Evolutionary conservation across 768 basidiomycete genomes (phyloP).

Genomic region (Suillus subluteus): DNA sequence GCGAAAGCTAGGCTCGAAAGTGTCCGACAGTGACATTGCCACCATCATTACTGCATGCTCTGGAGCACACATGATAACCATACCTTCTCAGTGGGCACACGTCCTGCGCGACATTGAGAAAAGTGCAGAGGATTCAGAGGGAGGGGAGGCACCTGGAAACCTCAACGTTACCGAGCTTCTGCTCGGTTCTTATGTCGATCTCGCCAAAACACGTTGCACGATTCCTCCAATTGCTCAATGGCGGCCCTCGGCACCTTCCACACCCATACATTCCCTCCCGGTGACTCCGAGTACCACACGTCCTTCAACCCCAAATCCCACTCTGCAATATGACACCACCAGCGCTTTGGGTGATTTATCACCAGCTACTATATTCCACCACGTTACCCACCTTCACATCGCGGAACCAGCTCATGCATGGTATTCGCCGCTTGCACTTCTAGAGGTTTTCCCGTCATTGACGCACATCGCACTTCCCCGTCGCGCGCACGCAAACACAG

Average conservation of each 20-base stretch:
- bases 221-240: conserved; percentile 11
- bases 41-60: conserved; percentile 37
- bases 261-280: conserved; percentile 2
- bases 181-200: conserved; percentile 15
- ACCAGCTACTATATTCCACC: neutral
- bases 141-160: neutral
- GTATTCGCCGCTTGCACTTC: conserved; percentile 20
- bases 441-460: conserved; percentile 34
- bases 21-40: conserved; percentile 26
- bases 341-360: neutral
- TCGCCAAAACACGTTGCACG: neutral
- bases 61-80: conserved; percentile 34
- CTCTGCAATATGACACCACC: neutral
- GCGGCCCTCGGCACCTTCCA: conserved; percentile 21
- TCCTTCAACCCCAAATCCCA: conserved; percentile 31
- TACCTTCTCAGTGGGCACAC: conserved; percentile 23
- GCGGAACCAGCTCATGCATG: conserved; percentile 21
- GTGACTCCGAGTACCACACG: conserved; percentile 15
- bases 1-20: conserved; percentile 15
- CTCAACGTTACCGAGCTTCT: conserved; percentile 11
- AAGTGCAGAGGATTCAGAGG: conserved; percentile 8
- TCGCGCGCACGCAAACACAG: conserved; percentile 42
- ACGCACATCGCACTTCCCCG: conserved; percentile 46
- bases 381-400: conserved; percentile 21
- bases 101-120: conserved; percentile 8